These are phyloP conservation scores for Diplosphaera chodatii DNA, from an alignment of 139 green algal genomes.

Conservation along the genomic window DNA sequence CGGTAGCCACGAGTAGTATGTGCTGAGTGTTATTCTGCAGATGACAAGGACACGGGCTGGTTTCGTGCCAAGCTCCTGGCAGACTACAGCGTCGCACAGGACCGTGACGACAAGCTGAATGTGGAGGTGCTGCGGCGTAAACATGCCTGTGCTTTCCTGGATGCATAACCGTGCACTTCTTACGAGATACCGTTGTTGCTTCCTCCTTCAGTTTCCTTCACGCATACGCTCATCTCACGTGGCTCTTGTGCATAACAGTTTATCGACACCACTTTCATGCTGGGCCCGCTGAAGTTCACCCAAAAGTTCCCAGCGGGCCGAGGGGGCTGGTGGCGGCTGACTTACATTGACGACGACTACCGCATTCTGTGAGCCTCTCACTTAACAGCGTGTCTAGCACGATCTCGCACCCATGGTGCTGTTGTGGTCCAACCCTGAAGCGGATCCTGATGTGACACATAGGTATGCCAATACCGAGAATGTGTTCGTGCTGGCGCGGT, in stretches of 20 bases:
- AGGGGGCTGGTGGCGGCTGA: neutral
- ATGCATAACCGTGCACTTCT: too few relatives aligned
- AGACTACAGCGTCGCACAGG: conserved; percentile 6
- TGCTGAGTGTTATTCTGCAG: too few relatives aligned
- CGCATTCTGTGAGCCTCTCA: neutral
- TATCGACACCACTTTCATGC: conserved; percentile 9
- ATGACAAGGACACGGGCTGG: neutral
- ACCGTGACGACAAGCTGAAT: neutral
- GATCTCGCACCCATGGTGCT: too few relatives aligned
- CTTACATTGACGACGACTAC: neutral
- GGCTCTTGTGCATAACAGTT: too few relatives aligned
- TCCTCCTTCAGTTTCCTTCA: neutral
- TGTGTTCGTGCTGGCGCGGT: neutral
- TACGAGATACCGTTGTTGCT: too few relatives aligned
- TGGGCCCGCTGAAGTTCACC: conserved; percentile 23
- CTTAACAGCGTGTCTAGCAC: too few relatives aligned
- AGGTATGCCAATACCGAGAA: neutral
- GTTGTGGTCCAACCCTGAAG: too few relatives aligned
- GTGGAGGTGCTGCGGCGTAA: neutral
- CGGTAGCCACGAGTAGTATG: too few relatives aligned
- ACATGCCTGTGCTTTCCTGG: too few relatives aligned
- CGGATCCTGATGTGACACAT: too few relatives aligned
- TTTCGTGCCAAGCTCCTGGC: conserved; percentile 21
- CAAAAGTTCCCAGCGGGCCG: neutral
- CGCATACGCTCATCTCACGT: conserved; percentile 17